phyloP scores from a whole-genome alignment of 306 rosid genomes.

The Prunus kanzakura region DNA sequence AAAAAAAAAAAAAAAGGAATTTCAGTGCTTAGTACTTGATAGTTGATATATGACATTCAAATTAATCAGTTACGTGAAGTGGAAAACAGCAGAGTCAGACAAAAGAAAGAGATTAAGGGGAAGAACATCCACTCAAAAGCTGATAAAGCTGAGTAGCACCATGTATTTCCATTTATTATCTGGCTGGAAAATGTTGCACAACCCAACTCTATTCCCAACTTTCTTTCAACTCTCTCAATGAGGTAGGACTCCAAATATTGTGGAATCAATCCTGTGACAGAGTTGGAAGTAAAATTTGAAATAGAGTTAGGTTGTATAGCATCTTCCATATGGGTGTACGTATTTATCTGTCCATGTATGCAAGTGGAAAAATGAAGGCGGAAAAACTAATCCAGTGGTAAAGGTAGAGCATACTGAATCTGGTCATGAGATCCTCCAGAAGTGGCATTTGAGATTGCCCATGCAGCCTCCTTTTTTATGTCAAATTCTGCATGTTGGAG shows the following conservation, averaged over 20 bases:
- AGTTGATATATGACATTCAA: neutral
- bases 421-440: slow-evolving; percentile 71
- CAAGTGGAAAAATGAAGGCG: neutral
- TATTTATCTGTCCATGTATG: neutral
- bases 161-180: neutral
- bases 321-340: neutral
- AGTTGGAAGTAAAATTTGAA: neutral
- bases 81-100: neutral
- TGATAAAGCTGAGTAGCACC: neutral
- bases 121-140: neutral
- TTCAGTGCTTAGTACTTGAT: neutral
- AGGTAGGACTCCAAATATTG: neutral
- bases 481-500: slow-evolving; percentile 64
- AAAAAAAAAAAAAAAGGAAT: neutral
- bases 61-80: neutral
- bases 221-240: neutral
- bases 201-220: neutral
- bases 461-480: slow-evolving; percentile 75
- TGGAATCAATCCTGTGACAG: neutral
- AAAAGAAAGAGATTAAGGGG: no score
- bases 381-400: neutral
- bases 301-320: neutral
- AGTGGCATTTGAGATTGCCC: slow-evolving; percentile 74
- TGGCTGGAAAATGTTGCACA: neutral
- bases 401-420: slow-evolving; percentile 47